A percentile compares a stretch with the other conserved stretches of the same genome.
These are phyloP conservation scores for Acrocalymma vagum DNA, from an alignment of 2,329 filamentous ascomycete genomes.

Conservation along the genomic window DNA sequence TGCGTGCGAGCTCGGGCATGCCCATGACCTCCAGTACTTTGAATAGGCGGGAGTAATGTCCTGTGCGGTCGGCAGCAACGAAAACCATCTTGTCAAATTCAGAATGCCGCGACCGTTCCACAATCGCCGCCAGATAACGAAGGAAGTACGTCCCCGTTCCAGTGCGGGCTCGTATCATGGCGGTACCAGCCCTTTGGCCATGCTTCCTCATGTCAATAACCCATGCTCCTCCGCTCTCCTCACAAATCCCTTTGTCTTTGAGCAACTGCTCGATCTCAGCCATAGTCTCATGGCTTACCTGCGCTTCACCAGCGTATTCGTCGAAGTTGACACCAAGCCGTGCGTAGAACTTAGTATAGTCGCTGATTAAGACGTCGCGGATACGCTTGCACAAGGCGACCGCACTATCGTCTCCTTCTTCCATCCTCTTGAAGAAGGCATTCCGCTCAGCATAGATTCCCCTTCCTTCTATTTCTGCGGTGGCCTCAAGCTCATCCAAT, in stretches of 20 bases:
- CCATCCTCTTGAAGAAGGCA: conserved; percentile 73
- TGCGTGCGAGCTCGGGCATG: conserved; percentile 71
- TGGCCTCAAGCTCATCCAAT: too few species aligned
- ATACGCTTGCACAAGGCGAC: conserved; percentile 72
- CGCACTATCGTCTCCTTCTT: conserved; percentile 69
- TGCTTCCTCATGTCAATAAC: conserved; percentile 77
- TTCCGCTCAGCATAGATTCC: conserved; percentile 44
- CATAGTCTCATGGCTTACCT: conserved; percentile 74
- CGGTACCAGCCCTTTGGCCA: conserved; percentile 73
- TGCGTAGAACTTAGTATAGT: conserved; percentile 74
- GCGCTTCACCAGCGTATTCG: conserved; percentile 76
- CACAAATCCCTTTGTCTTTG: conserved; percentile 69
- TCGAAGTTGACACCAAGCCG: conserved; percentile 77
- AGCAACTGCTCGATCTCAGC: conserved; percentile 68
- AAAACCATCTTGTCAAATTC: conserved; percentile 83
- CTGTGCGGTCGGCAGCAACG: conserved; percentile 76
- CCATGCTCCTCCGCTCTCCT: conserved; percentile 75
- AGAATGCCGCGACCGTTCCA: conserved; percentile 69
- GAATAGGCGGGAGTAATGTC: conserved; percentile 78
- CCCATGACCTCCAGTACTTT: conserved; percentile 79
- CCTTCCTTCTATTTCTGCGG: conserved; percentile 39
- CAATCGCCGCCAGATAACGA: conserved; percentile 77
- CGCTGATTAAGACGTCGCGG: conserved; percentile 71
- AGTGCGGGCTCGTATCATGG: conserved; percentile 76
- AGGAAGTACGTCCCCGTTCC: conserved; percentile 82